A percentile compares a stretch with the other conserved stretches of the same genome.
Conservation (phyloP, 108 stramenopile genomes). For the Skeletonema menzelii region DNA sequence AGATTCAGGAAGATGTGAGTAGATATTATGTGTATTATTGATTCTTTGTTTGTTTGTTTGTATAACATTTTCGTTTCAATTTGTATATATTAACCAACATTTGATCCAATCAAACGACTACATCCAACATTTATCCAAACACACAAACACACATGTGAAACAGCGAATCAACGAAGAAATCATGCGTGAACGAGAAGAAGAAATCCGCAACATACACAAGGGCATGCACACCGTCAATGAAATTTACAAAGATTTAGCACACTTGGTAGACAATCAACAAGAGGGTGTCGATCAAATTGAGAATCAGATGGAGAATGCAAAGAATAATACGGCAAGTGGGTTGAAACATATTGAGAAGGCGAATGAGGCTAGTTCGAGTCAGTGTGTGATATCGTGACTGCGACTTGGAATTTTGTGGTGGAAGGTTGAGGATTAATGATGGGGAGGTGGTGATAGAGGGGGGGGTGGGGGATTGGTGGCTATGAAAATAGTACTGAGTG, state of each 20-base stretch:
- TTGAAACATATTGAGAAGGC: slow-evolving; percentile 88
- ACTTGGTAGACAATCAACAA: slow-evolving; percentile 84
- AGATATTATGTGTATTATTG: too few relatives aligned
- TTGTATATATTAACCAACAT: background rate
- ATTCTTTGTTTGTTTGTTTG: background rate
- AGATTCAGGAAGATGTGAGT: slow-evolving; percentile 79
- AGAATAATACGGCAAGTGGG: slow-evolving; percentile 74
- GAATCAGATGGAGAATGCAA: slow-evolving; percentile 80
- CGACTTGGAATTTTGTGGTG: too few relatives aligned
- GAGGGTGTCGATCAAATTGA: slow-evolving; percentile 87
- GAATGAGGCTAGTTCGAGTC: slow-evolving; percentile 42
- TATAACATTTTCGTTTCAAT: too few relatives aligned
- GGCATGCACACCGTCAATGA: slow-evolving; percentile 91
- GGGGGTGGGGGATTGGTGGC: background rate
- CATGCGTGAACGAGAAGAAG: slow-evolving; percentile 88
- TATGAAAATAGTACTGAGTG: too few relatives aligned
- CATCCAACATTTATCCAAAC: background rate
- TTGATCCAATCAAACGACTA: too few relatives aligned
- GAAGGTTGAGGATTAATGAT: background rate
- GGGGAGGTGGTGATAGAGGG: too few relatives aligned
- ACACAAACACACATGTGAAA: background rate
- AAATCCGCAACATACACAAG: slow-evolving; percentile 85
- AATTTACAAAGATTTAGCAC: slow-evolving; percentile 90
- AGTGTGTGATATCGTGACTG: slow-evolving; percentile 51
- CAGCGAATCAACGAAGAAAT: slow-evolving; percentile 79